Evolutionary conservation across 1,284 basidiomycete genomes (phyloP), one percentile per base, ranked within the genome.

Genomic region (Puccinia coronata): DNA sequence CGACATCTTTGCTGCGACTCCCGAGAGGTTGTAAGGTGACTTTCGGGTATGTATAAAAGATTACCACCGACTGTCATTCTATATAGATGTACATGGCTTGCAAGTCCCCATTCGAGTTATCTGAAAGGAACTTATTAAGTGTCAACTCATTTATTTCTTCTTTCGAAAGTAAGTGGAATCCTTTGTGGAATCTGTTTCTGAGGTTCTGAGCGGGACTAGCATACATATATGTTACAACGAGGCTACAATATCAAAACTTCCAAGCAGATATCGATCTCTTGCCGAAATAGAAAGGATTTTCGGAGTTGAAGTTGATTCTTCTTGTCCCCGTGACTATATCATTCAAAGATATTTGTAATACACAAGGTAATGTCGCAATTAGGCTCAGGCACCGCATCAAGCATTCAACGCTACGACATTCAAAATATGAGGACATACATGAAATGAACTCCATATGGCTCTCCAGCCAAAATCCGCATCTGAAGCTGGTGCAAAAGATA

Each of bases 271-370:
- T 36, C 59, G 31, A 61, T 61, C n/a, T 57, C 55, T 36, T 18
- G 59, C 31, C 34, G 59, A 61, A 36, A 36, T 5, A 61, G 59
- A 36, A 61, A 61, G 28, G 59, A 61, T 61, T 36, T 61, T 61
- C 59, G 59, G 8, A 61, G 55, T 57, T 57, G 18, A 61, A 36
- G 6, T 61, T 34, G 11, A 61, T 61, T 61, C 59, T 61, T 61
- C 59, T 61, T n/a, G 59, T 8, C 59, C 59, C 59, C 59, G 59
- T 61, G 59, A 61, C 59, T 9, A 36, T n/a, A n/a, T 25, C 25
- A 36, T 61, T 61, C 34, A 34, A 61, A 61, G 59, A 25, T 5
- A 57, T 28, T 25, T 28, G 25, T 57, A 57, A 57, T 57, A 12
- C 8, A 57, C 8, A 57, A 57, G 55, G 14, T 23, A 14, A 57